Conservation (phyloP, 2,329 filamentous ascomycete genomes). For the Gnomoniopsis smithogilvyi region DNA sequence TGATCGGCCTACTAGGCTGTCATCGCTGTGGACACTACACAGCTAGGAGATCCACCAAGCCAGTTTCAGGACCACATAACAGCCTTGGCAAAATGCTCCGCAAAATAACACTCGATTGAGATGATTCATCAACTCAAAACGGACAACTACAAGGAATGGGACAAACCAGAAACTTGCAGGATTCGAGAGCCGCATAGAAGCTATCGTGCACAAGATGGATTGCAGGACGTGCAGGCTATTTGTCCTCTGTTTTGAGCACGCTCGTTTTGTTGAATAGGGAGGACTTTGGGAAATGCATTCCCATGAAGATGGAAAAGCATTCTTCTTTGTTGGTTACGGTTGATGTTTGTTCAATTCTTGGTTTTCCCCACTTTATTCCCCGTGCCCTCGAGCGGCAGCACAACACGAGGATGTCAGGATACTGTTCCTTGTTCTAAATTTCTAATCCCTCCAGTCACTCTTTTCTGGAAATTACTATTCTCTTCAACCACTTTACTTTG, state of each 20-base stretch:
- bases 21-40: background rate
- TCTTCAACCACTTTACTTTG: conserved; percentile 4
- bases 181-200: background rate
- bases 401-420: conserved; percentile 8
- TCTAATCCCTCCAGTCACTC: conserved; percentile 13
- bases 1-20: background rate
- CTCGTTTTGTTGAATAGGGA: background rate
- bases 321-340: background rate
- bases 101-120: background rate
- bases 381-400: conserved; percentile 16
- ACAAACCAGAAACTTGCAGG: background rate
- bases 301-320: conserved; percentile 4
- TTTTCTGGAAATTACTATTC: conserved; percentile 10
- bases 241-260: conserved; percentile 2
- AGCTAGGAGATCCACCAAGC: background rate
- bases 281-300: background rate
- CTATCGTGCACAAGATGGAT: background rate
- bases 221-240: conserved; percentile 10
- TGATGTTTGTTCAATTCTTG: background rate
- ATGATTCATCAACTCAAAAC: background rate
- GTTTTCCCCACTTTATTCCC: conserved; percentile 7
- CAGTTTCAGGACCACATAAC: background rate
- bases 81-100: background rate
- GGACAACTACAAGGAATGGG: background rate
- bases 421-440: conserved; percentile 9